These are phyloP conservation scores for Paramecium biaurelia DNA, from an alignment of 73 alveolate species.

Conservation along the genomic window DNA sequence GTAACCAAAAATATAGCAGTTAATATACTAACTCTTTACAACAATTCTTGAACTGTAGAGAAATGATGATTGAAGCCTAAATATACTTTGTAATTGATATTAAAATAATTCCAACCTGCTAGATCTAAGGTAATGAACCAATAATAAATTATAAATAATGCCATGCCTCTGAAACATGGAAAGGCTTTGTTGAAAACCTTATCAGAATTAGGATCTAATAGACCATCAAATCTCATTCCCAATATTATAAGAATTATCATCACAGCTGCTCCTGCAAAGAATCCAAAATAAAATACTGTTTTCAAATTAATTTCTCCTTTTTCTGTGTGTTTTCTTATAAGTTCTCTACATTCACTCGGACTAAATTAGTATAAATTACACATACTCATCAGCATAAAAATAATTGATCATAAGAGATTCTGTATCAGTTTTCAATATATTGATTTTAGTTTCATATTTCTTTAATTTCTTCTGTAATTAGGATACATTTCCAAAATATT, in stretches of 20 bases:
- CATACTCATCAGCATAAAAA: conserved; percentile 27
- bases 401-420: background rate
- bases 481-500: conserved; percentile 12
- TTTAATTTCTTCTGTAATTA: background rate
- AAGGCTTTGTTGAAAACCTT: background rate
- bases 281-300: conserved; percentile 24
- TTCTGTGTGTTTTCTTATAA: conserved; percentile 1
- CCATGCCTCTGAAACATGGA: conserved; percentile 46
- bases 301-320: background rate
- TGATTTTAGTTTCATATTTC: background rate
- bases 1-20: conserved; percentile 6
- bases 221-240: conserved; percentile 48
- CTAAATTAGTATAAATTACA: background rate
- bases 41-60: conserved; percentile 3
- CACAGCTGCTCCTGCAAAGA: conserved; percentile 30
- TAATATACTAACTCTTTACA: conserved; percentile 15
- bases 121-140: conserved; percentile 20
- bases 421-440: background rate
- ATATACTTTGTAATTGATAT: conserved; percentile 15
- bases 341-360: conserved; percentile 24
- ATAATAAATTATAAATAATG: background rate
- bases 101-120: conserved; percentile 53
- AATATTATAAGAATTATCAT: background rate
- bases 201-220: background rate
- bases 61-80: conserved; percentile 31